Conservation (phyloP, 163 green algal genomes). For the Picocystis sp. region DNA sequence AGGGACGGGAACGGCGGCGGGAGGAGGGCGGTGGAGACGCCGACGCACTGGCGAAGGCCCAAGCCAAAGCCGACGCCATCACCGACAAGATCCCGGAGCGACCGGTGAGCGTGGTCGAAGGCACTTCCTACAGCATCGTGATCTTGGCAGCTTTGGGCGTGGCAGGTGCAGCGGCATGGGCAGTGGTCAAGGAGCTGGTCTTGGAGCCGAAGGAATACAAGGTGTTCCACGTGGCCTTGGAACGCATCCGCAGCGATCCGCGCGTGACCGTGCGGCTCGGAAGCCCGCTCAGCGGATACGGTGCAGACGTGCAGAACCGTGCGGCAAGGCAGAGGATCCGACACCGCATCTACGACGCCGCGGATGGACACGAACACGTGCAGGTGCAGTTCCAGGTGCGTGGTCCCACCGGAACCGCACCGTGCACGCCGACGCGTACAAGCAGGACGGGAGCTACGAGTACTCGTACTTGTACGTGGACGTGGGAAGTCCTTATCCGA, state of each 20-base stretch:
- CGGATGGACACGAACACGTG: constrained; percentile 51
- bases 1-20: too few relatives aligned
- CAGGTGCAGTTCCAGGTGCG: constrained; percentile 67
- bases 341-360: constrained; percentile 62
- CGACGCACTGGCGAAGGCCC: neutral
- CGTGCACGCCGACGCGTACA: constrained; percentile 76
- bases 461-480: constrained; percentile 53
- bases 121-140: constrained; percentile 65
- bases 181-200: constrained; percentile 58
- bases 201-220: constrained; percentile 63
- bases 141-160: constrained; percentile 64
- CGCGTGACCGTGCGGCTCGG: constrained; percentile 71
- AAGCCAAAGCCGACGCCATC: constrained; percentile 30
- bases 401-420: constrained; percentile 44
- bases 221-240: constrained; percentile 60
- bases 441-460: constrained; percentile 25
- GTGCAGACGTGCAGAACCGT: constrained; percentile 51
- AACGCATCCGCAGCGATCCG: constrained; percentile 52
- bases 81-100: constrained; percentile 76
- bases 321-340: constrained; percentile 64
- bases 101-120: constrained; percentile 68
- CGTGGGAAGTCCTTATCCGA: constrained; percentile 16
- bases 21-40: too few relatives aligned
- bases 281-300: constrained; percentile 45
- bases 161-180: constrained; percentile 54